A percentile compares a stretch with the other conserved stretches of the same genome.
phyloP scores from a whole-genome alignment of 2,329 filamentous ascomycete genomes.

The Monilinia laxa region DNA sequence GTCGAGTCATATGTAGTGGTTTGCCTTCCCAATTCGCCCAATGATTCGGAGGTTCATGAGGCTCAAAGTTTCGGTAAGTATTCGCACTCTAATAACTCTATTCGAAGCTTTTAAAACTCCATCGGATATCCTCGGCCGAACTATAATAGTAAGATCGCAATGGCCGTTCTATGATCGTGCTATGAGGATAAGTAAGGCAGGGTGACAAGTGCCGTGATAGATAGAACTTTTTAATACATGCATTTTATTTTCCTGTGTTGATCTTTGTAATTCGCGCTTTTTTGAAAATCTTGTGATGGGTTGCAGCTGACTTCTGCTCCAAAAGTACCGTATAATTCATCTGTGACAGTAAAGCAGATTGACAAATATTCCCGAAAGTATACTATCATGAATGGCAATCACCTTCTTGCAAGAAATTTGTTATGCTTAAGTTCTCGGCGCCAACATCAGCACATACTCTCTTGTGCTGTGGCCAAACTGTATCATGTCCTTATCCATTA shows the following conservation, averaged over 20 bases:
- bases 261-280: not conserved
- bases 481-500: conserved; percentile 85
- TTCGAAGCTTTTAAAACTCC: conserved; percentile 9
- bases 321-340: not conserved
- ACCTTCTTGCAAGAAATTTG: not conserved
- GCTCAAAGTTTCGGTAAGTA: not conserved
- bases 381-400: not conserved
- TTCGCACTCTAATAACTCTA: not conserved
- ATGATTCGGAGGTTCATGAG: not conserved
- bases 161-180: not conserved
- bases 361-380: not conserved
- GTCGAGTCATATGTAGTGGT: not conserved
- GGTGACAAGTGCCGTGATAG: not conserved
- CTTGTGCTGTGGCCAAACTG: conserved; percentile 83
- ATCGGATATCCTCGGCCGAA: not conserved
- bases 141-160: not conserved
- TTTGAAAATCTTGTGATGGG: not conserved
- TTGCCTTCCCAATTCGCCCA: not conserved
- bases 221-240: not conserved
- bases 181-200: conserved; percentile 1
- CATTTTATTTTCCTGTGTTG: not conserved
- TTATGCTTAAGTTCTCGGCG: conserved; percentile 38
- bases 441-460: conserved; percentile 94
- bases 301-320: conserved; percentile 20
- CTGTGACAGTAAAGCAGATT: not conserved